These are phyloP conservation scores for Diplogelasinospora grovesii DNA, from an alignment of 495 filamentous ascomycete genomes.

Conservation along the genomic window DNA sequence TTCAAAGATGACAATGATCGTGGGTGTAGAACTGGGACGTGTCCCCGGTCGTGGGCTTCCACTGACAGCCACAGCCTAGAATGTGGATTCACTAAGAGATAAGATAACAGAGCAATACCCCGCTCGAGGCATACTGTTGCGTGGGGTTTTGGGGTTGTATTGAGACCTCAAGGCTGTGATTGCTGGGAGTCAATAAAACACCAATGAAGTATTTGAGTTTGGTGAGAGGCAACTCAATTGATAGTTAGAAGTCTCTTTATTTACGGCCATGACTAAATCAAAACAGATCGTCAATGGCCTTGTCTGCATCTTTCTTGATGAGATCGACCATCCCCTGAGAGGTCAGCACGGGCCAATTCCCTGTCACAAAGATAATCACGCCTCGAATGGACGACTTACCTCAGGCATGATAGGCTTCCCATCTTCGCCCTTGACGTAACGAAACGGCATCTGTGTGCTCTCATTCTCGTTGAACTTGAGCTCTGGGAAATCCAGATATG, in stretches of 20 bases:
- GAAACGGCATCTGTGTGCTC: constrained; percentile 93
- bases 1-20: no score
- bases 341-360: neutral
- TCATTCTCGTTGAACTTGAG: constrained; percentile 85
- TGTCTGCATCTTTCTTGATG: constrained; percentile 90
- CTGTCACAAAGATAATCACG: neutral
- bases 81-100: constrained; percentile 11
- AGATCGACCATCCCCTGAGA: constrained; percentile 84
- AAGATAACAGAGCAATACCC: constrained; percentile 15
- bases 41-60: no score
- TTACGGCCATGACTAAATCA: no score
- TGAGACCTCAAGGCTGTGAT: constrained; percentile 1
- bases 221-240: no score
- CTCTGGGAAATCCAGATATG: constrained; percentile 81
- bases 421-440: constrained; percentile 72
- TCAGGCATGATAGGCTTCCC: constrained; percentile 84
- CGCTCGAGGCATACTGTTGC: constrained; percentile 6
- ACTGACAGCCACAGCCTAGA: no score
- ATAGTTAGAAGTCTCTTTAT: no score
- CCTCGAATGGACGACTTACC: constrained; percentile 40
- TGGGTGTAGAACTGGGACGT: neutral
- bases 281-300: constrained; percentile 80
- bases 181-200: neutral
- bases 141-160: neutral
- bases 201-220: no score